Evolutionary conservation across 306 rosid genomes (phyloP), one percentile per base, ranked within the genome.

Genomic region (Sicyos baderoa): DNA sequence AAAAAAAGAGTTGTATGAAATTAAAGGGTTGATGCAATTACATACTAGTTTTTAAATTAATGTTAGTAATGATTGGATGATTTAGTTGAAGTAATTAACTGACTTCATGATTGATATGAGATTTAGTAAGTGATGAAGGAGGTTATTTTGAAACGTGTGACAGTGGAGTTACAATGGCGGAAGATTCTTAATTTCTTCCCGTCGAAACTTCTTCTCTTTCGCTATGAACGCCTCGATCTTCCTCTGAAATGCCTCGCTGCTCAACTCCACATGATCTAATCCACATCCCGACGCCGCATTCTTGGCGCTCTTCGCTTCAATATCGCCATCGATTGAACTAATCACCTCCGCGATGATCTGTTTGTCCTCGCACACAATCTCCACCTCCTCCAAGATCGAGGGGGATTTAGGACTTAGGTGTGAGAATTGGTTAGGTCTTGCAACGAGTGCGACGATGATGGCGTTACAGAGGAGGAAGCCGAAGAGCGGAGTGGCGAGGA

Each of bases 151-250:
- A n/a, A n/a, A n/a, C n/a, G n/a, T n/a, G n/a, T n/a, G n/a, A n/a
- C n/a, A n/a, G n/a, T 72, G 81, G 72, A 82, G 72, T 58, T 29
- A 87, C 89, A 66, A 84, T 73, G 23, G 80, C 73, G 13, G 73
- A 6, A 14, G 82, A 80, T 54, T 91, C 96, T n/a, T n/a, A n/a
- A n/a, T n/a, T n/a, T n/a, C n/a, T 55, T 85, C 78, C 21, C 82
- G 75, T 10, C 87, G 90, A 55, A 85, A 79, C 85, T 75, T 89
- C 87, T 71, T 76, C 83, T 89, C 91, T 56, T 72, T 87, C 18
- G 88, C 95, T 3, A 89, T 91, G 81, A 91, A 91, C 13, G 75
- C 95, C 48, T 91, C 97, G 15, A 91, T 80, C 11, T 83, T 74
- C 37, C 84, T 86, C 79, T 79, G 86, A 74, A 89, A 91, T 82